phyloP scores from a whole-genome alignment of 345 rosid genomes.

The Populus simonii region DNA sequence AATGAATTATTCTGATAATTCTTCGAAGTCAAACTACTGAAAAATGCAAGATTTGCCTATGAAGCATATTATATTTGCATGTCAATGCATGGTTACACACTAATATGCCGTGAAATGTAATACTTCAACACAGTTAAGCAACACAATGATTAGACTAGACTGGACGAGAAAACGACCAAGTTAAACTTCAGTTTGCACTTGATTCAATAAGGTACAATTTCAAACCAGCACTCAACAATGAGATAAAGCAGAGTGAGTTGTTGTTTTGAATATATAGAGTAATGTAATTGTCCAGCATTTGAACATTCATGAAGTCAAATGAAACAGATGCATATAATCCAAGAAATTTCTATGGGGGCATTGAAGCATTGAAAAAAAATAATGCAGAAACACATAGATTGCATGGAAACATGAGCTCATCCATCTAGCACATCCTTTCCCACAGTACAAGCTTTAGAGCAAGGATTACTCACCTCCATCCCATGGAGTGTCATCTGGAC shows the following conservation, averaged over 20 bases:
- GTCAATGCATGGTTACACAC: not conserved
- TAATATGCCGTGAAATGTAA: not conserved
- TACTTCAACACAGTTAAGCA: not conserved
- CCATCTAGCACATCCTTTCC: slow-evolving; percentile 1
- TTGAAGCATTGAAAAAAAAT: not conserved
- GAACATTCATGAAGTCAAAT: too few relatives aligned
- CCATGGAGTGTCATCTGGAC: slow-evolving; percentile 80
- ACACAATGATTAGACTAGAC: not conserved
- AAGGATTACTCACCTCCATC: slow-evolving; percentile 63
- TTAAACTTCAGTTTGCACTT: too few relatives aligned
- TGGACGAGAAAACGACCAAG: not conserved
- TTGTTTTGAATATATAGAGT: too few relatives aligned
- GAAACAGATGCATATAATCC: too few relatives aligned
- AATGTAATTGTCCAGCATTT: too few relatives aligned
- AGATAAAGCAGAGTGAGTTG: too few relatives aligned
- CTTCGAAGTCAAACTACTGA: not conserved
- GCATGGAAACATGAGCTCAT: not conserved
- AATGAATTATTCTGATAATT: not conserved
- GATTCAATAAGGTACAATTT: too few relatives aligned
- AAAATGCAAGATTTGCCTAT: not conserved
- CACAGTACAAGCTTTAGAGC: not conserved
- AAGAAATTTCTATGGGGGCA: not conserved
- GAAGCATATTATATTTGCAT: not conserved
- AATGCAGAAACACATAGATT: not conserved
- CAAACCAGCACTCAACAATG: too few relatives aligned